Conservation (phyloP, 306 rosid genomes). For the Cicer bijugum region DNA sequence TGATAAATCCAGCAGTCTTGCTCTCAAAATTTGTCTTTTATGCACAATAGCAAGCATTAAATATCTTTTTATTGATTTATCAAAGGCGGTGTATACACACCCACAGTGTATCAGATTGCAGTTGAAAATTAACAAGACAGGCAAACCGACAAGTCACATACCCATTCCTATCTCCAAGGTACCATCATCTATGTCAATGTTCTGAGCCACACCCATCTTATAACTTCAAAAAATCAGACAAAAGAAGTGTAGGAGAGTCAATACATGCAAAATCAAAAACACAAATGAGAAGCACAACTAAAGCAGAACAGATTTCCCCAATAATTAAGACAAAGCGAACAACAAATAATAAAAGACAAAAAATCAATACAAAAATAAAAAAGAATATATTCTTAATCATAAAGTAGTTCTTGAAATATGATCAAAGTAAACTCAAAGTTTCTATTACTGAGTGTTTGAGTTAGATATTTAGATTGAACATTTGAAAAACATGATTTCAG, state of each 20-base stretch:
- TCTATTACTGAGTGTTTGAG: not conserved
- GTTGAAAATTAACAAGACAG: constrained; percentile 29
- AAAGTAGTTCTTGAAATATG: constrained; percentile 8
- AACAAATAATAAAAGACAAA: not conserved
- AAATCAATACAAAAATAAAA: constrained; percentile 4
- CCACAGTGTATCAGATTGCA: constrained; percentile 4
- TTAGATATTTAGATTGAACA: not conserved
- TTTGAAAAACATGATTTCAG: not conserved
- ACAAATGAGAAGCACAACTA: constrained; percentile 11
- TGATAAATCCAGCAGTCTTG: constrained; percentile 28
- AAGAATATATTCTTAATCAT: not conserved
- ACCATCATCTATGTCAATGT: constrained; percentile 72
- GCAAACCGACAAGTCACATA: constrained; percentile 49
- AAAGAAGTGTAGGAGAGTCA: constrained; percentile 37
- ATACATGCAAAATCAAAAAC: constrained; percentile 34
- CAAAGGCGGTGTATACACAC: not conserved
- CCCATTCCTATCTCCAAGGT: constrained; percentile 96
- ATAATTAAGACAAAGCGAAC: constrained; percentile 27
- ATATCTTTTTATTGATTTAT: constrained; percentile 3
- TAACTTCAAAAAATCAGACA: constrained; percentile 48
- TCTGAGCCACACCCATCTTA: constrained; percentile 71
- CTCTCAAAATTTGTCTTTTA: constrained; percentile 10
- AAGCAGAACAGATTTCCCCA: constrained; percentile 16
- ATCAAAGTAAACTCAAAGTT: not conserved
- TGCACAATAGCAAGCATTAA: constrained; percentile 1